Base-by-base conservation (phyloP, 2,329 filamentous ascomycete genomes). In the Triangularia setosa region DNA sequence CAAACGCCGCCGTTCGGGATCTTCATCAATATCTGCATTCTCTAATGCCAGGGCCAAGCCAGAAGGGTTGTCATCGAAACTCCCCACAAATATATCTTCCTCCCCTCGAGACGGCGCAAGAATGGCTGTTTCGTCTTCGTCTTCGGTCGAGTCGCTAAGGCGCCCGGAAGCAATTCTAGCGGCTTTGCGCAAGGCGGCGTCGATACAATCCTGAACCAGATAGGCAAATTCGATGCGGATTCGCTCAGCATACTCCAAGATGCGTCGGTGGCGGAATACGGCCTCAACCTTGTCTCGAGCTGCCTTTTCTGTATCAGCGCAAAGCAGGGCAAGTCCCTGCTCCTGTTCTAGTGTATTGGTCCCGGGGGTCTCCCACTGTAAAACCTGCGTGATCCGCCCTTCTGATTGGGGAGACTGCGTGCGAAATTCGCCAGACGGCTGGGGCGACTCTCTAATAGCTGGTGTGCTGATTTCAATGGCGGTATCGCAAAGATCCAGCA, bases 341-440 rank as follows among this genome's bases (percentile, higher is more conserved):
- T 98, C 94, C 74, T 97, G 93, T 67, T 99, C 95, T 16, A 97
- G 79, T 0, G 93, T 95, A 72, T 94, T 94, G 58, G 90, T 90
- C 71, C 92, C 93, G 0, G 95, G 95, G 4, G 94, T 97, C 73
- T 97, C 93, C 95, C 96, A 99, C 75, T 97, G 93, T 69, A 96
- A 77, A 5, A 99, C 93, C 76, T 99, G 95, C 1, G 91, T 91
- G 70, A 98, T 96, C 30, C 94, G 89, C 53, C 92, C 95, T 75
- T 99, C 95, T 0, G 96, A 99, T 73, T 97, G 92, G 0, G 95
- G 95, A 4, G 95, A 99, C 74, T 97, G 91, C 0, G 94, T 97
- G 56, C 94, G 88, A 67, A 98, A 88, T 67, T 97, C 93, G 58
- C 90, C 89, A 7, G 85, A 83, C 56, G 83, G 76, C 69, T 89